A percentile compares a stretch with the other conserved stretches of the same genome.
phyloP scores from a whole-genome alignment of 2,329 filamentous ascomycete genomes.

The Pseudocercospora vitis region DNA sequence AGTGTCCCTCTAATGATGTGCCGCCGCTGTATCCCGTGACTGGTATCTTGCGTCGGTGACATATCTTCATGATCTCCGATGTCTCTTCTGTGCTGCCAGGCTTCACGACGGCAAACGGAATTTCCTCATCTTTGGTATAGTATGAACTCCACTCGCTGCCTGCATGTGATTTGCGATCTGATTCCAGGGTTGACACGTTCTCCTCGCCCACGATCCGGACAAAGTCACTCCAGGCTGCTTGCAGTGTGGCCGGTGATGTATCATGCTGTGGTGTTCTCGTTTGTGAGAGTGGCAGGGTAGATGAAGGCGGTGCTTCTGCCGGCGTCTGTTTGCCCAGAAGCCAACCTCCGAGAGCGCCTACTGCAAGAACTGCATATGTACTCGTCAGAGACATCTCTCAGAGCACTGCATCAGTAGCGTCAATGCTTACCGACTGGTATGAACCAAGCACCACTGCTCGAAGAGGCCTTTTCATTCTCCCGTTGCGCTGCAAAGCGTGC shows the following conservation, averaged over 20 bases:
- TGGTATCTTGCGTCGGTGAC: constrained; percentile 75
- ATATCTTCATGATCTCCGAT: constrained; percentile 83
- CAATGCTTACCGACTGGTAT: constrained; percentile 35
- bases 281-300: constrained; percentile 56
- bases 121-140: constrained; percentile 42
- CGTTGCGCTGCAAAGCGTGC: constrained; percentile 47
- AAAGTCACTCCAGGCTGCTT: constrained; percentile 66
- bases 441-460: constrained; percentile 33
- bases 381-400: constrained; percentile 14
- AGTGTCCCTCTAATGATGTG: constrained; percentile 87
- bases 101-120: constrained; percentile 67
- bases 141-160: constrained; percentile 66
- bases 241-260: constrained; percentile 56
- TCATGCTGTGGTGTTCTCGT: constrained; percentile 55
- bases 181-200: constrained; percentile 59
- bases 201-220: constrained; percentile 61
- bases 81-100: constrained; percentile 79
- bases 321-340: constrained; percentile 55
- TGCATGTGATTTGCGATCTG: constrained; percentile 57
- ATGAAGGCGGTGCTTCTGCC: constrained; percentile 47
- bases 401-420: background rate
- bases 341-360: constrained; percentile 56
- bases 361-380: constrained; percentile 48
- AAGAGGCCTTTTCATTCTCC: constrained; percentile 32
- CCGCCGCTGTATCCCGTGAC: constrained; percentile 86